Evolutionary conservation across 2,329 filamentous ascomycete species (phyloP).

Genomic region (Blumeriella jaapii): DNA sequence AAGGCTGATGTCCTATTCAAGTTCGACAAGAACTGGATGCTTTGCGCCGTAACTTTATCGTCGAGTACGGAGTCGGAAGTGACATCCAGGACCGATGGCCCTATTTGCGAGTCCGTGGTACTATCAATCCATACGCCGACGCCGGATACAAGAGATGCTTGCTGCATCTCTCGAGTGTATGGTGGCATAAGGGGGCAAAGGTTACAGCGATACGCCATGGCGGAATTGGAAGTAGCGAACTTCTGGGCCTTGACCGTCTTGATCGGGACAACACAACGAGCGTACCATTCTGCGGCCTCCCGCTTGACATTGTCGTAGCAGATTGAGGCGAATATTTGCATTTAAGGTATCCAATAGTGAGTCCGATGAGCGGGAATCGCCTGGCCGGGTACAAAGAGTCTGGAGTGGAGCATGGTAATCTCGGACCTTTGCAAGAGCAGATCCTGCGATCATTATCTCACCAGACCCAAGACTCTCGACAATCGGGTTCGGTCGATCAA

Average conservation of each 20-base stretch:
- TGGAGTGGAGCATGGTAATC: constrained; percentile 1
- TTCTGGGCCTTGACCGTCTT: constrained; percentile 4
- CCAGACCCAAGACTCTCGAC: neutral
- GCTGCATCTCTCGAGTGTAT: neutral
- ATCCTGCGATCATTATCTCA: neutral
- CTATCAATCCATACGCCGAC: constrained; percentile 3
- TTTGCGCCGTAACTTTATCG: neutral
- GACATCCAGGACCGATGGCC: neutral
- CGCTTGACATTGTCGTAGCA: constrained; percentile 7
- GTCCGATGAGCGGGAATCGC: neutral
- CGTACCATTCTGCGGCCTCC: constrained; percentile 3
- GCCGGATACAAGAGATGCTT: constrained; percentile 1
- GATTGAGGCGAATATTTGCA: constrained; percentile 2
- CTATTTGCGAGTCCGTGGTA: constrained; percentile 2
- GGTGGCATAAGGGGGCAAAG: constrained; percentile 3
- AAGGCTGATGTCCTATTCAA: too few species aligned
- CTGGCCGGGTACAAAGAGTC: constrained; percentile 1
- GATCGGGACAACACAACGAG: constrained; percentile 8
- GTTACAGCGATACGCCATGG: constrained; percentile 7
- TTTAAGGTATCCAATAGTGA: constrained; percentile 4
- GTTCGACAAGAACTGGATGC: too few species aligned
- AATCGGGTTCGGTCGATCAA: constrained; percentile 5
- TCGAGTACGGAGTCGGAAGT: neutral
- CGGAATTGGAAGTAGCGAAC: neutral
- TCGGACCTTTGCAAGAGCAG: neutral